Base-by-base conservation (phyloP, 1,284 basidiomycete genomes). In the Cutaneotrichosporon cavernicola region DNA sequence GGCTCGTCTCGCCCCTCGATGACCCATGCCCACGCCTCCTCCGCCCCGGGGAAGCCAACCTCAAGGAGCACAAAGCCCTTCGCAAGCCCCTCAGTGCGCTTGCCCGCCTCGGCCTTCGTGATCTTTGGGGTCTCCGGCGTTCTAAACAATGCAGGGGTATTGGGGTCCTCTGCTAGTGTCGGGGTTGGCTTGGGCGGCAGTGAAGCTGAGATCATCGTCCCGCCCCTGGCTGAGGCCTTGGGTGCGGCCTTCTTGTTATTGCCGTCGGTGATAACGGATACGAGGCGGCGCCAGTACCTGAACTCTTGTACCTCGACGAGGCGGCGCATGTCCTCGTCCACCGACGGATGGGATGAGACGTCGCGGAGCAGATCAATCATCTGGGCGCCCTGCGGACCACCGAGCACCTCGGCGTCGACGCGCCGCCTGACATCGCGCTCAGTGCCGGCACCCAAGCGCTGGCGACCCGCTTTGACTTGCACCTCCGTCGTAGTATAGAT, bases 1-100 rank as follows among this genome's bases (percentile, higher is more conserved):
- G 85, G 85, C 52, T 83, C 84, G 73, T 98, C 89, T 56, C 83
- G 86, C 70, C 88, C 86, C 72, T 98, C 92, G 49, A 98, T 82
- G 67, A 85, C 87, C 21, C 91, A 73, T 34, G 68, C 63, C 81
- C 79, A 74, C 30, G 75, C 76, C 51, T 77, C 69, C 65, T 80
- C 75, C 32, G 78, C 74, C 5, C 66, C 58, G 0, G 67, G 68
- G 9, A 46, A 31, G 11, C 65, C 64, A 79, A 77, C 67, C 30
- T 67, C 72, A 9, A 78, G 76, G 16, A 80, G 67, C 3, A 81
- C 72, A 57, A 81, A 80, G 5, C 80, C 80, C 11, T 80, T 70
- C 3, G 77, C 76, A 11, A 81, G 61, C 0, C 74, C 72, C 9
- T 81, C 78, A 31, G 79, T 78, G 22, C 84, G 72, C 47, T 69